These are phyloP conservation scores for Colletotrichum magnum DNA, from an alignment of 2,329 filamentous ascomycete genomes.

Conservation along the genomic window DNA sequence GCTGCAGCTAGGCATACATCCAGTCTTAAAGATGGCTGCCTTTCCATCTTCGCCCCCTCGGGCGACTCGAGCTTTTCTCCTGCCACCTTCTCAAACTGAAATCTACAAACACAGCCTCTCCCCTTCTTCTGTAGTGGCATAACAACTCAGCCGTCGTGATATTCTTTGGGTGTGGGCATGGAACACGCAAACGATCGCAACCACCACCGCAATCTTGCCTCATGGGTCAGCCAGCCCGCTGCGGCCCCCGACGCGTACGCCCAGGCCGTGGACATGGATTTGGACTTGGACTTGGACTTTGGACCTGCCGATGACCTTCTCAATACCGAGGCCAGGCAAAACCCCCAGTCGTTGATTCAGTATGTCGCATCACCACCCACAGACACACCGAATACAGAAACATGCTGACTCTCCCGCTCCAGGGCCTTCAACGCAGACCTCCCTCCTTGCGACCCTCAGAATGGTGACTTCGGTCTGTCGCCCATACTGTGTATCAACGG, in stretches of 20 bases:
- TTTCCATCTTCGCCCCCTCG: not conserved
- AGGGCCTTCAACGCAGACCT: conserved; percentile 31
- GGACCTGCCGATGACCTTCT: conserved; percentile 1
- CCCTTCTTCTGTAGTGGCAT: conserved; percentile 1
- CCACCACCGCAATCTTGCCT: conserved; percentile 1
- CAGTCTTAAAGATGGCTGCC: conserved; percentile 15
- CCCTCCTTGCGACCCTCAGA: not conserved
- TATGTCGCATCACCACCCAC: not conserved
- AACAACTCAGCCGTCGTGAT: not conserved
- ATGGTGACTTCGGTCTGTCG: not conserved
- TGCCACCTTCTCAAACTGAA: not conserved
- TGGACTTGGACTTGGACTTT: not conserved
- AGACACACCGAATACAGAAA: not conserved
- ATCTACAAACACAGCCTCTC: conserved; percentile 31
- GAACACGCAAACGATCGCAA: conserved; percentile 1
- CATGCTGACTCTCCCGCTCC: not conserved
- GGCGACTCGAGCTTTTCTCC: not conserved
- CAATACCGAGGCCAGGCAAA: conserved; percentile 1
- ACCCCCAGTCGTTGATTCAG: conserved; percentile 22
- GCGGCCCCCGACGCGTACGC: not conserved
- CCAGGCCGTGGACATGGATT: not conserved
- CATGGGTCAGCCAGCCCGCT: conserved; percentile 21
- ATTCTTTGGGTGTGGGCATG: conserved; percentile 20
- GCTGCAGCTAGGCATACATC: conserved; percentile 9
- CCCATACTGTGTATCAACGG: not conserved